These are phyloP conservation scores for Tricholoma matsutake DNA, from an alignment of 768 basidiomycete genomes.

Conservation along the genomic window DNA sequence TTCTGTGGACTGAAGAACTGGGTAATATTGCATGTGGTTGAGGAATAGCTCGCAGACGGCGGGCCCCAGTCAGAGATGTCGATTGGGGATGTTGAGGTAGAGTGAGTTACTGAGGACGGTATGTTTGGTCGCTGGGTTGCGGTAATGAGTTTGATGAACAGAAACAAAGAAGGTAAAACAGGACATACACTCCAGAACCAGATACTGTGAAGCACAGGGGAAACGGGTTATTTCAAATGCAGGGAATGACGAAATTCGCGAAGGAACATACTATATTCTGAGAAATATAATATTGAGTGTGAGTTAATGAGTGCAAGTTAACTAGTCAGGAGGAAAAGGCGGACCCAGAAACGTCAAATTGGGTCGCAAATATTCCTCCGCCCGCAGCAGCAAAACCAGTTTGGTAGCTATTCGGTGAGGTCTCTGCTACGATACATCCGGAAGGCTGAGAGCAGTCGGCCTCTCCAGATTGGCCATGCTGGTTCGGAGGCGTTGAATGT, in stretches of 20 bases:
- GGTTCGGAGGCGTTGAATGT: constrained; percentile 31
- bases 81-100: constrained; percentile 29
- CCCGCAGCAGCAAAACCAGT: constrained; percentile 62
- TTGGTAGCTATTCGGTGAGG: constrained; percentile 60
- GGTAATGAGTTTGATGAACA: constrained; percentile 17
- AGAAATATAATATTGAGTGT: background rate
- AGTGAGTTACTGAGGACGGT: constrained; percentile 30
- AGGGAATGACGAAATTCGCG: background rate
- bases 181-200: constrained; percentile 47
- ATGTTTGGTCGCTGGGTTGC: constrained; percentile 33
- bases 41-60: constrained; percentile 39
- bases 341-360: constrained; percentile 52
- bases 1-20: constrained; percentile 44
- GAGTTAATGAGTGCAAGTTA: background rate
- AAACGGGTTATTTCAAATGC: background rate
- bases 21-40: constrained; percentile 38
- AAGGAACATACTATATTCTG: constrained; percentile 26
- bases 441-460: constrained; percentile 54
- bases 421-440: constrained; percentile 68
- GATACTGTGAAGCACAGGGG: constrained; percentile 25
- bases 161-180: no score
- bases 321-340: background rate
- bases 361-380: constrained; percentile 76
- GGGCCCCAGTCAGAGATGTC: constrained; percentile 41
- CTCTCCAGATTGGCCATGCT: constrained; percentile 50